Evolutionary conservation across 352 stramenopile species (phyloP).

Genomic region (Phytophthora litchii): DNA sequence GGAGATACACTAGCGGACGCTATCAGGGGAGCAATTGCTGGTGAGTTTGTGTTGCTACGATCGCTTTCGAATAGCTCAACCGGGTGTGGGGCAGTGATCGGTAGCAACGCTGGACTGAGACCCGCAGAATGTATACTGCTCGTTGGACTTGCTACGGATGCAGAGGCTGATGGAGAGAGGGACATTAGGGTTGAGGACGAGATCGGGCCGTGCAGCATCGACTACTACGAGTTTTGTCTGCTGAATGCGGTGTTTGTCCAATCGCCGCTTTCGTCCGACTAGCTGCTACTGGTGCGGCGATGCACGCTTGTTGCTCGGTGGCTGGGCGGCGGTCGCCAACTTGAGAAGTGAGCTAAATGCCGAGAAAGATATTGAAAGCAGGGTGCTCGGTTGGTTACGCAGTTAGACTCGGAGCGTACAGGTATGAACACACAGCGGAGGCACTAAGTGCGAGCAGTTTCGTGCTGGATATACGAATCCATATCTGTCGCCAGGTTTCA

Average conservation of each 20-base stretch:
- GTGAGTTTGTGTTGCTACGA: constrained; percentile 25
- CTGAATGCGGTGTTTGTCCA: not conserved
- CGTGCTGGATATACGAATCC: constrained; percentile 26
- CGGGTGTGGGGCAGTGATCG: constrained; percentile 14
- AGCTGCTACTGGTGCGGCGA: constrained; percentile 6
- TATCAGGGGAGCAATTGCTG: constrained; percentile 35
- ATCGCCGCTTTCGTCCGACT: constrained; percentile 8
- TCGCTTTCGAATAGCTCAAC: constrained; percentile 27
- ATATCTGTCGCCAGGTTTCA: constrained; percentile 17
- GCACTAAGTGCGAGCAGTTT: constrained; percentile 33
- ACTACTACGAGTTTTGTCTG: constrained; percentile 13
- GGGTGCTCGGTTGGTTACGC: constrained; percentile 33
- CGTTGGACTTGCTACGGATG: constrained; percentile 16
- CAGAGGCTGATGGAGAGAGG: constrained; percentile 18
- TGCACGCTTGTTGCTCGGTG: constrained; percentile 8
- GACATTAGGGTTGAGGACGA: constrained; percentile 32
- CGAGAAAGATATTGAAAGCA: constrained; percentile 45
- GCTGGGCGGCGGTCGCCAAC: constrained; percentile 22
- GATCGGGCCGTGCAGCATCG: constrained; percentile 36
- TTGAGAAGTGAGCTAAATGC: constrained; percentile 50
- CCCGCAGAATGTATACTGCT: constrained; percentile 8
- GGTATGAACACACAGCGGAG: constrained; percentile 4
- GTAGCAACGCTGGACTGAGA: constrained; percentile 18
- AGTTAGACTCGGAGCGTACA: constrained; percentile 8
- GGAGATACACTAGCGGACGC: constrained; percentile 33